Base-by-base conservation (phyloP, 148 eudicot genomes). In the Rheum nobile region DNA sequence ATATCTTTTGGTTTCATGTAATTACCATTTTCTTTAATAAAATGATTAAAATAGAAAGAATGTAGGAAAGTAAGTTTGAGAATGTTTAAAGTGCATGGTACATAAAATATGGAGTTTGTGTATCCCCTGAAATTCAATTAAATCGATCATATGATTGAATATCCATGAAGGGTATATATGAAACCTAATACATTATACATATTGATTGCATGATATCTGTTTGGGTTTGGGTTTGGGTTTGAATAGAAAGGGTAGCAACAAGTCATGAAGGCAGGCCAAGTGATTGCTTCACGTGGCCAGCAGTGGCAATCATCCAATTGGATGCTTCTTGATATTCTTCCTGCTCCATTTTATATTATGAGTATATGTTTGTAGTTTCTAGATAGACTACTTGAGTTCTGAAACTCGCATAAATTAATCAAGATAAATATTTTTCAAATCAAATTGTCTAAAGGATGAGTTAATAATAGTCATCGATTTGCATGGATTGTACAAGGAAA, bases 211-310 rank as follows among this genome's bases (percentile, higher is more conserved):
- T n/a, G 16, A 50, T 19, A 26, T n/a, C n/a, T 50, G 59, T 52
- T 52, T 52, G 26, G 59, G 28, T 52, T 9, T n/a, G 0, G 22
- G 59, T 10, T 52, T 52, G n/a, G 28, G 6, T 21, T 22, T 52
- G 3, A 8, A 52, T 1, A 4, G 34, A 50, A 50, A 21, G 57
- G 22, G 54, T 50, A 50, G 26, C 24, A 50, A 21, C 57, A 50
- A 50, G 57, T 50, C 0, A n/a, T 50, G 57, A 50, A 50, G 24
- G 57, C 26, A 50, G 57, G 57, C 57, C 57, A 50, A 50, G 65
- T 28, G 34, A 57, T 57, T 57, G n/a, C 37, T 31, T 61, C 68
- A 61, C 68, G 37, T 61, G 68, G 68, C 68, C 68, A 61, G 38
- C 37, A 12, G 13, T 61, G 37, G 8, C 37, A 61, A 29, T 61